Evolutionary conservation across 345 rosid genomes (phyloP).

Genomic region (Odontarrhena argentea): DNA sequence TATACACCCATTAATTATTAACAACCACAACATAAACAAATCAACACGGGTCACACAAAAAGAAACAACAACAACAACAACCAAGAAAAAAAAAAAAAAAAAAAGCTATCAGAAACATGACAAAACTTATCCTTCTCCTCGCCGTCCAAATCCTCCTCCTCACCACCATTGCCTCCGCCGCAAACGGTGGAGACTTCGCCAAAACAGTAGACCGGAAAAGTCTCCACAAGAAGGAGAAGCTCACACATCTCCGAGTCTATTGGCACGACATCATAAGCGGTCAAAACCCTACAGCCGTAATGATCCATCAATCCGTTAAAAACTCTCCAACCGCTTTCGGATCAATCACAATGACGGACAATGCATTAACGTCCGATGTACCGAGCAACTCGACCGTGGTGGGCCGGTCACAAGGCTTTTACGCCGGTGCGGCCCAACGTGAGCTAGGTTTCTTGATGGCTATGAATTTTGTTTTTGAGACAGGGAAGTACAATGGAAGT

Average conservation of each 20-base stretch:
- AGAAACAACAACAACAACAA: not conserved
- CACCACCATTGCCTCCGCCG: not conserved
- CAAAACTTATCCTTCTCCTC: conserved; percentile 2
- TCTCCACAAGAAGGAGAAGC: conserved; percentile 41
- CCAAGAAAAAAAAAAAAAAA: not conserved
- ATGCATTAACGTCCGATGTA: conserved; percentile 41
- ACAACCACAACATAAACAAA: not conserved
- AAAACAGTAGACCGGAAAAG: not conserved
- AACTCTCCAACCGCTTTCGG: conserved; percentile 40
- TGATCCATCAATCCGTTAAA: conserved; percentile 22
- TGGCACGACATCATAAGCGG: conserved; percentile 54
- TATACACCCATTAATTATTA: not conserved
- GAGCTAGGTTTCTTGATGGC: conserved; percentile 44
- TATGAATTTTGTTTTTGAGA: conserved; percentile 44
- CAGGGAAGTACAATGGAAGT: conserved; percentile 49
- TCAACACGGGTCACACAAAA: too few relatives aligned
- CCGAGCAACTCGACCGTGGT: conserved; percentile 35
- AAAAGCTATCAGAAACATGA: not conserved
- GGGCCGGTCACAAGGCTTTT: conserved; percentile 47
- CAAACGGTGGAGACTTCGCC: conserved; percentile 1
- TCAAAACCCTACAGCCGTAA: conserved; percentile 32
- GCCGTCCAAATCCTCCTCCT: conserved; percentile 21
- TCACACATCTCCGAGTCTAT: conserved; percentile 41
- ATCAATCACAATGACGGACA: conserved; percentile 37
- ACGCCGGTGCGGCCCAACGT: conserved; percentile 39